phyloP scores from a whole-genome alignment of 2,329 filamentous ascomycete species.

The Davidsoniella virescens region DNA sequence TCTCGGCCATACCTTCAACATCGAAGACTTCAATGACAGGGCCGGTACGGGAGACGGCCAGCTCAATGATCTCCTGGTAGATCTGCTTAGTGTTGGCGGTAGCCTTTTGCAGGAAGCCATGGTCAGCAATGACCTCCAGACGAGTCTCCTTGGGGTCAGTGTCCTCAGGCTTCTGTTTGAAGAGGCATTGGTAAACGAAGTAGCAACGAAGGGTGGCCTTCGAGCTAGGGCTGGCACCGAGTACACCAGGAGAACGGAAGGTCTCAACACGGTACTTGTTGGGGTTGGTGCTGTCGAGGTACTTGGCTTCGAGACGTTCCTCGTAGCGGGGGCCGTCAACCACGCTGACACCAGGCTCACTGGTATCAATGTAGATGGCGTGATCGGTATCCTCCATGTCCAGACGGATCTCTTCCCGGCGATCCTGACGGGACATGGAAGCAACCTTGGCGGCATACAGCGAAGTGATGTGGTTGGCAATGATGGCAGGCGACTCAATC shows the following conservation, averaged over 20 bases:
- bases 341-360: conserved; percentile 66
- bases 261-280: conserved; percentile 87
- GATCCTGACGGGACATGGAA: conserved; percentile 82
- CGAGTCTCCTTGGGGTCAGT: conserved; percentile 67
- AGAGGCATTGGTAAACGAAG: conserved; percentile 95
- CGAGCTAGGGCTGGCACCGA: conserved; percentile 50
- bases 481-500: conserved; percentile 70
- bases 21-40: conserved; percentile 98
- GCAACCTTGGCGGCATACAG: conserved; percentile 95
- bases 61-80: conserved; percentile 84
- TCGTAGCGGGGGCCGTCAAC: conserved; percentile 79
- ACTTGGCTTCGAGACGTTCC: conserved; percentile 85
- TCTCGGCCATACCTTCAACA: conserved; percentile 79
- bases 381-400: conserved; percentile 93
- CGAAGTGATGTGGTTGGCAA: conserved; percentile 87
- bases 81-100: conserved; percentile 90
- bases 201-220: conserved; percentile 87
- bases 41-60: conserved; percentile 69
- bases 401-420: conserved; percentile 81
- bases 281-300: conserved; percentile 63
- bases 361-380: conserved; percentile 97
- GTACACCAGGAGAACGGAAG: conserved; percentile 74
- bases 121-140: conserved; percentile 81
- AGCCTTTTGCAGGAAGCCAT: conserved; percentile 87
- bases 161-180: conserved; percentile 55